Percentiles rank a stretch among this genome's conserved stretches.
Conservation (phyloP, 345 rosid genomes). For the Mercurialis annua region DNA sequence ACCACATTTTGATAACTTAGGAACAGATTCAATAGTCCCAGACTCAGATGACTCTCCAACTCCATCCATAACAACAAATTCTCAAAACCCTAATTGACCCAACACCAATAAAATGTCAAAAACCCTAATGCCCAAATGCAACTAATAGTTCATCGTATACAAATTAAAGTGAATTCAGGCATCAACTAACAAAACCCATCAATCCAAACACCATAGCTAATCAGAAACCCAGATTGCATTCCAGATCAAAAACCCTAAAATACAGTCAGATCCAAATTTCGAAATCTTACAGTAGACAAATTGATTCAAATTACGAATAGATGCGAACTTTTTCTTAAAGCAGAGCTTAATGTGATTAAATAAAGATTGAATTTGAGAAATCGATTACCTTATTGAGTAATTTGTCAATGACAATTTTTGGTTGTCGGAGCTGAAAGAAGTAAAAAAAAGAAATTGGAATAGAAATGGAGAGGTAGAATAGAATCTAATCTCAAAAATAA, state of each 20-base stretch:
- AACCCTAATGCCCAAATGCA: constrained; percentile 9
- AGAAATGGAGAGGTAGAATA: constrained; percentile 1
- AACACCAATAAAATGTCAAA: constrained; percentile 1
- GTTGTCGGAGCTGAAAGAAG: constrained; percentile 13
- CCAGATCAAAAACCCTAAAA: constrained; percentile 18
- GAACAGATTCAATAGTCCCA: constrained; percentile 31
- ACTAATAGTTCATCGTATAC: constrained; percentile 11
- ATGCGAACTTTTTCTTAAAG: neutral
- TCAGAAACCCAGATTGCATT: constrained; percentile 9
- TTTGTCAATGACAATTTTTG: neutral
- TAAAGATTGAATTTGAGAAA: constrained; percentile 21
- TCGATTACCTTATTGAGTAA: constrained; percentile 30
- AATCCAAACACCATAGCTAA: constrained; percentile 16
- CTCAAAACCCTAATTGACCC: constrained; percentile 18
- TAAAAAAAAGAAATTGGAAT: constrained; percentile 9
- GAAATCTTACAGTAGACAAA: constrained; percentile 14
- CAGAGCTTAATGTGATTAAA: constrained; percentile 12
- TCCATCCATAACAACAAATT: constrained; percentile 40
- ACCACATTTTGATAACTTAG: constrained; percentile 27
- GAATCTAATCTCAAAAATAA: constrained; percentile 13
- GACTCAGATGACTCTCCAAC: constrained; percentile 49
- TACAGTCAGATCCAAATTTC: constrained; percentile 33
- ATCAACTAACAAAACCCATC: constrained; percentile 24
- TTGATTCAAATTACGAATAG: neutral
- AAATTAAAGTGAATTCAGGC: constrained; percentile 12